Conservation (phyloP, 1,139 yeast genomes). For the Citeromyces siamensis region DNA sequence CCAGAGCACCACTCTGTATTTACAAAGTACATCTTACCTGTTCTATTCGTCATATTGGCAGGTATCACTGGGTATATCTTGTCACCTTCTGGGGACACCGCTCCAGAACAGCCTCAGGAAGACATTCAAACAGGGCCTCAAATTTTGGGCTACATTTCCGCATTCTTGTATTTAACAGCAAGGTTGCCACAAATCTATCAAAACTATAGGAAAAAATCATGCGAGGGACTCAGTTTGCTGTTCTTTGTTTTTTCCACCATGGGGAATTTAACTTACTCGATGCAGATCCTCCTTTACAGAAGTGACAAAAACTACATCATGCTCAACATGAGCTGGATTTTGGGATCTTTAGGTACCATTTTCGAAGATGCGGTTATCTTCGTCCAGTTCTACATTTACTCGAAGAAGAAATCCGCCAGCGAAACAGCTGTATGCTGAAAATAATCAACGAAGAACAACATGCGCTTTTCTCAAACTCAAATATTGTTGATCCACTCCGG, state of each 20-base stretch:
- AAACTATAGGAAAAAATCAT: constrained; percentile 56
- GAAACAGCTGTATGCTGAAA: background rate
- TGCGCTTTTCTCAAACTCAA: constrained; percentile 81
- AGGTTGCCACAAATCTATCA: constrained; percentile 71
- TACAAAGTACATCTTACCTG: constrained; percentile 43
- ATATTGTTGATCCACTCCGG: constrained; percentile 92
- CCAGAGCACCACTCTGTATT: constrained; percentile 28
- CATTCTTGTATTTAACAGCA: constrained; percentile 60
- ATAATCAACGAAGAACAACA: constrained; percentile 51
- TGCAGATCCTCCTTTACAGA: constrained; percentile 58
- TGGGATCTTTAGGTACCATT: constrained; percentile 67
- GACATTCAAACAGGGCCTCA: constrained; percentile 46
- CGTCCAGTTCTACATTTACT: constrained; percentile 51
- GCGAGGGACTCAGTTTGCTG: constrained; percentile 60
- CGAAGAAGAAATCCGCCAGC: constrained; percentile 13
- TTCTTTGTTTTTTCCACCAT: constrained; percentile 65
- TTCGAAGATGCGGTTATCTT: constrained; percentile 54
- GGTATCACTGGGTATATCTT: constrained; percentile 51
- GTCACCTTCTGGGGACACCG: constrained; percentile 18
- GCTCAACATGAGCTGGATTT: constrained; percentile 59
- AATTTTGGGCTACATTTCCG: constrained; percentile 60
- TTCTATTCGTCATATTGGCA: constrained; percentile 53
- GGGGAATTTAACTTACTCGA: constrained; percentile 70
- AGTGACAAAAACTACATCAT: constrained; percentile 45
- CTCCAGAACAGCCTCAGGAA: constrained; percentile 14